Percentiles rank a stretch among this genome's conserved stretches.
Conservation (phyloP, 2,329 filamentous ascomycete genomes). For the Gaeumannomyces tritici region DNA sequence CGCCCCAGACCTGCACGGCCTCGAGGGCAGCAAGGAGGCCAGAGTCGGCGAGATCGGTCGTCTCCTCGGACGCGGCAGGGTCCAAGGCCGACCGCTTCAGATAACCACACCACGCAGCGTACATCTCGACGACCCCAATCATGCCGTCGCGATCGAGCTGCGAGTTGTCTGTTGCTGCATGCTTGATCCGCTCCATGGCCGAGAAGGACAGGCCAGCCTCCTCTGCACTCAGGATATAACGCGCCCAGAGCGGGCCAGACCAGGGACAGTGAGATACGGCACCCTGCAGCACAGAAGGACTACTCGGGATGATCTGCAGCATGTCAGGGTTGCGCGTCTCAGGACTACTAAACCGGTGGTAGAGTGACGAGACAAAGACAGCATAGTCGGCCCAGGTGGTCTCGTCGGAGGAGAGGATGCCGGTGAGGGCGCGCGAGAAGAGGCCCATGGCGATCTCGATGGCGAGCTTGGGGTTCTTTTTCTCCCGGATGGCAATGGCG, state of each 20-base stretch:
- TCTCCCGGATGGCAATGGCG: slow-evolving; percentile 46
- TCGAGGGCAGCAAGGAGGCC: slow-evolving; percentile 80
- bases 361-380: slow-evolving; percentile 56
- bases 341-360: slow-evolving; percentile 20
- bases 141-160: slow-evolving; percentile 79
- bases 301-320: slow-evolving; percentile 28
- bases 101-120: slow-evolving; percentile 91
- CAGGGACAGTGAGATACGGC: slow-evolving; percentile 88
- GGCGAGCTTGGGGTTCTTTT: slow-evolving; percentile 31
- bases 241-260: slow-evolving; percentile 85
- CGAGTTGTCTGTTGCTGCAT: slow-evolving; percentile 78
- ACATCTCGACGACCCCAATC: slow-evolving; percentile 81
- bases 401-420: slow-evolving; percentile 63
- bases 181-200: slow-evolving; percentile 82
- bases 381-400: slow-evolving; percentile 76
- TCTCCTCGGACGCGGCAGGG: slow-evolving; percentile 65
- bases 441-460: slow-evolving; percentile 52
- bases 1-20: slow-evolving; percentile 71
- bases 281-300: slow-evolving; percentile 66
- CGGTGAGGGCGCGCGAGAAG: slow-evolving; percentile 66
- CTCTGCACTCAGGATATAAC: slow-evolving; percentile 79
- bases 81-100: slow-evolving; percentile 78
- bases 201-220: slow-evolving; percentile 65
- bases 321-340: slow-evolving; percentile 21
- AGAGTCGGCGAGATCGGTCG: slow-evolving; percentile 81